These are phyloP conservation scores for Cucurbita moschata DNA, from an alignment of 306 rosid species.

Conservation along the genomic window DNA sequence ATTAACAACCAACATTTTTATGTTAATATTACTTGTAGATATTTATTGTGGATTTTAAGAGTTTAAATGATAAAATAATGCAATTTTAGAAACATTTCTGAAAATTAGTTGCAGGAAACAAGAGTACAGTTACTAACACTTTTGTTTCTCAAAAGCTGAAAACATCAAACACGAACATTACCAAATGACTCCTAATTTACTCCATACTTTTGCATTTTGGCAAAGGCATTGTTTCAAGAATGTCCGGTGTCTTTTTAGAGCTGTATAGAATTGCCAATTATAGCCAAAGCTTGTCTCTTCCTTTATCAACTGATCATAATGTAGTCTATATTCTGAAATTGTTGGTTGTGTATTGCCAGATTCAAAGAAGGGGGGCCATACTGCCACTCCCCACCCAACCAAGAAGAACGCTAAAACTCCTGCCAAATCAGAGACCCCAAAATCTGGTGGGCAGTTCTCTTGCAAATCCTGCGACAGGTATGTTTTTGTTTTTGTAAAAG, in stretches of 20 bases:
- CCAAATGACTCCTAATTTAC: too few relatives aligned
- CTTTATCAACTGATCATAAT: neutral
- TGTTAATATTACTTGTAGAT: too few relatives aligned
- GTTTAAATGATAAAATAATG: too few relatives aligned
- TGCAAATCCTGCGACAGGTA: constrained; percentile 69
- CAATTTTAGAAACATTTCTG: too few relatives aligned
- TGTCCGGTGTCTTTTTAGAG: neutral
- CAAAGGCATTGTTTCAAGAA: neutral
- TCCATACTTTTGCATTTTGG: too few relatives aligned
- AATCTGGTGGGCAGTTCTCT: constrained; percentile 41
- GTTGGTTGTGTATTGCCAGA: constrained; percentile 16
- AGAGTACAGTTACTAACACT: too few relatives aligned
- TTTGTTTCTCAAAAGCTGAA: too few relatives aligned
- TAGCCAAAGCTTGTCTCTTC: neutral
- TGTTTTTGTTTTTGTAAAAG: neutral
- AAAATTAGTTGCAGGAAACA: too few relatives aligned
- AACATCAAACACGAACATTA: too few relatives aligned
- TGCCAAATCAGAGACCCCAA: constrained; percentile 38
- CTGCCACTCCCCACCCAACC: constrained; percentile 60
- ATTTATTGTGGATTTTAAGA: too few relatives aligned
- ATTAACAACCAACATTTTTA: too few relatives aligned
- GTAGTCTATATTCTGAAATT: neutral
- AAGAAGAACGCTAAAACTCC: constrained; percentile 47
- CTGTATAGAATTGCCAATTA: neutral
- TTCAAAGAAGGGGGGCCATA: constrained; percentile 52